Percentiles rank a stretch among this genome's conserved stretches.
These are phyloP conservation scores for Epichloe elymi DNA, from an alignment of 2,329 filamentous ascomycete genomes.

Conservation along the genomic window DNA sequence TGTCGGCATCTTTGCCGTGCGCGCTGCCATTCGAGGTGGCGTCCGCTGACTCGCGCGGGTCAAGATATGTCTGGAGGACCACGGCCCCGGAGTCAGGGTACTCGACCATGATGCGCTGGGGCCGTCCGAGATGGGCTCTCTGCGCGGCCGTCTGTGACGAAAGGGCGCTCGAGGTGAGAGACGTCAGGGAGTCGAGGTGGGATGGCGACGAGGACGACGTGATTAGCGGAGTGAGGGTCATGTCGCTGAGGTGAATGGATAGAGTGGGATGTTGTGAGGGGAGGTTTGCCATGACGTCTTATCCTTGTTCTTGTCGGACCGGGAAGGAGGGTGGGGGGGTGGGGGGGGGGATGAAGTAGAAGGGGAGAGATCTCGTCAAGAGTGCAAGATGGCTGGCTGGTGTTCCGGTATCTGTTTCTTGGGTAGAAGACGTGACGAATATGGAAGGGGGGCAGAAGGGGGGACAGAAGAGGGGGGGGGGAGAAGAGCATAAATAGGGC, in stretches of 20 bases:
- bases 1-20: constrained; percentile 7
- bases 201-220: constrained; percentile 33
- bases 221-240: constrained; percentile 42
- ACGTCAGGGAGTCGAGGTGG: constrained; percentile 36
- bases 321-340: no score
- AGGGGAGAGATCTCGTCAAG: neutral
- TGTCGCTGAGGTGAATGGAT: constrained; percentile 44
- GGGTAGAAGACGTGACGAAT: neutral
- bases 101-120: constrained; percentile 46
- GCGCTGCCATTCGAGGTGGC: constrained; percentile 5
- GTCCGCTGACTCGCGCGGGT: constrained; percentile 18
- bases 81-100: constrained; percentile 31
- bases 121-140: constrained; percentile 38
- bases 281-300: constrained; percentile 22
- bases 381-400: neutral
- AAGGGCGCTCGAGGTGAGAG: constrained; percentile 39
- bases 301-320: constrained; percentile 1
- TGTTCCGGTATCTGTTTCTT: no score
- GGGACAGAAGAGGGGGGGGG: no score
- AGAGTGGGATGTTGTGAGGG: constrained; percentile 37
- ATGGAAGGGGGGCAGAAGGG: neutral
- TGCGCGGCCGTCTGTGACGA: constrained; percentile 38
- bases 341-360: no score
- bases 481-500: no score
- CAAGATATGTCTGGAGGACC: constrained; percentile 33